phyloP scores from a whole-genome alignment of 1,139 yeast genomes.

The Saccharomycopsis hybrid region DNA sequence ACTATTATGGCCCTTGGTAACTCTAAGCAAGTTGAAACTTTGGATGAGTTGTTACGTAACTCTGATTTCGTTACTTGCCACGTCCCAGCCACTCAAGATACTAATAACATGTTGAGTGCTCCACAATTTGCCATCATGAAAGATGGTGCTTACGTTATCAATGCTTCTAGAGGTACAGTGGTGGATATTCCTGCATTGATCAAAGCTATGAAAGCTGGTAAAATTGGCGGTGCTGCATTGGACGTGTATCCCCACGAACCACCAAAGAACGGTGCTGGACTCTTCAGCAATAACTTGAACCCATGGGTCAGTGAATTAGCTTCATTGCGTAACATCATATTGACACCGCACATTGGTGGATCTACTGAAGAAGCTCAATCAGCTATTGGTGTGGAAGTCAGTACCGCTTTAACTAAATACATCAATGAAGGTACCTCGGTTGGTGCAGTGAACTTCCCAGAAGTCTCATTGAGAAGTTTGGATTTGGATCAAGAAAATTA shows the following conservation, averaged over 20 bases:
- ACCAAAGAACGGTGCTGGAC: constrained; percentile 86
- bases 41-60: constrained; percentile 71
- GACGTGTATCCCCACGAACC: constrained; percentile 98
- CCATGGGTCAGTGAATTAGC: constrained; percentile 79
- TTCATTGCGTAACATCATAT: constrained; percentile 77
- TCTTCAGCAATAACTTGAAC: constrained; percentile 68
- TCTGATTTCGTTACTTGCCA: constrained; percentile 91
- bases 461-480: constrained; percentile 84
- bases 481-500: constrained; percentile 82
- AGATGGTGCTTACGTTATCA: constrained; percentile 88
- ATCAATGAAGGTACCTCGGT: constrained; percentile 94
- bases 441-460: constrained; percentile 99
- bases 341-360: constrained; percentile 98
- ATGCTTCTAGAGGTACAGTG: constrained; percentile 97
- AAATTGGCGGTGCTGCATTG: constrained; percentile 94
- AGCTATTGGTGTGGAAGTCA: constrained; percentile 96
- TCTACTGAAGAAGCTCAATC: constrained; percentile 99
- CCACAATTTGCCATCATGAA: constrained; percentile 96
- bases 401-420: constrained; percentile 76
- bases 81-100: constrained; percentile 92
- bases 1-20: constrained; percentile 97
- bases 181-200: constrained; percentile 92
- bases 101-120: constrained; percentile 81
- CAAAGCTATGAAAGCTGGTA: constrained; percentile 86
- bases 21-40: constrained; percentile 83